phyloP scores from a whole-genome alignment of 2,329 filamentous ascomycete genomes.

The Canariomyces notabilis region DNA sequence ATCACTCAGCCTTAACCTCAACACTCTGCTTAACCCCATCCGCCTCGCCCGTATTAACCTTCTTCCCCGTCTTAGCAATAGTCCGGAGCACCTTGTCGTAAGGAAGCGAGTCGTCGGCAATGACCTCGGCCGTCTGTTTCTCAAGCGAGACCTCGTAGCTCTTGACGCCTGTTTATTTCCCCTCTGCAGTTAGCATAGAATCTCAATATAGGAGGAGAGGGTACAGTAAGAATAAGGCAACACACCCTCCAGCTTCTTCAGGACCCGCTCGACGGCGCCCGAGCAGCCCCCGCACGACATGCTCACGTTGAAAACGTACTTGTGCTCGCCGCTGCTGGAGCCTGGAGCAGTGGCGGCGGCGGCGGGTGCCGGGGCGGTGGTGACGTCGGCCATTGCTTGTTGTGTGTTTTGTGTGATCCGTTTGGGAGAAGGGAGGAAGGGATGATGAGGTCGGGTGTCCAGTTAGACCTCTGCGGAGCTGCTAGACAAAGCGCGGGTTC shows the following conservation, averaged over 20 bases:
- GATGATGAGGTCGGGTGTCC: too few relatives aligned
- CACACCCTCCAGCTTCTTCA: constrained; percentile 86
- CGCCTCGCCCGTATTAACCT: constrained; percentile 70
- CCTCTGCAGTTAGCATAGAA: neutral
- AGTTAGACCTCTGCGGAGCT: too few relatives aligned
- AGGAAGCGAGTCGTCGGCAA: constrained; percentile 61
- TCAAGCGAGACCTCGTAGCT: constrained; percentile 62
- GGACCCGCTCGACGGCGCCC: constrained; percentile 82
- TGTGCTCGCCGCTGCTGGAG: constrained; percentile 71
- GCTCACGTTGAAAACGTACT: constrained; percentile 89
- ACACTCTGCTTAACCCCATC: constrained; percentile 50
- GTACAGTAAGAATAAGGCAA: constrained; percentile 2
- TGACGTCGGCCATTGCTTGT: constrained; percentile 12
- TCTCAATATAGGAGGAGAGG: constrained; percentile 2
- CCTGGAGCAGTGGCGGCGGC: constrained; percentile 19
- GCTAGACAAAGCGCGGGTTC: too few relatives aligned
- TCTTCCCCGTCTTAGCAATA: constrained; percentile 95
- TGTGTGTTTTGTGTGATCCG: neutral
- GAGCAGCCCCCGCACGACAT: constrained; percentile 98
- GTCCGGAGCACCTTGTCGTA: constrained; percentile 80
- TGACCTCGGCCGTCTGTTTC: constrained; percentile 73
- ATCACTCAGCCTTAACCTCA: constrained; percentile 15
- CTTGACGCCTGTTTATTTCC: constrained; percentile 22
- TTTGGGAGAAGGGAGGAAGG: too few relatives aligned
- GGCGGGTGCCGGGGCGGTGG: constrained; percentile 1